Evolutionary conservation across 2,329 filamentous ascomycete genomes (phyloP), one percentile per base, ranked within the genome.

Genomic region (Neophaeococcomyces aloes): DNA sequence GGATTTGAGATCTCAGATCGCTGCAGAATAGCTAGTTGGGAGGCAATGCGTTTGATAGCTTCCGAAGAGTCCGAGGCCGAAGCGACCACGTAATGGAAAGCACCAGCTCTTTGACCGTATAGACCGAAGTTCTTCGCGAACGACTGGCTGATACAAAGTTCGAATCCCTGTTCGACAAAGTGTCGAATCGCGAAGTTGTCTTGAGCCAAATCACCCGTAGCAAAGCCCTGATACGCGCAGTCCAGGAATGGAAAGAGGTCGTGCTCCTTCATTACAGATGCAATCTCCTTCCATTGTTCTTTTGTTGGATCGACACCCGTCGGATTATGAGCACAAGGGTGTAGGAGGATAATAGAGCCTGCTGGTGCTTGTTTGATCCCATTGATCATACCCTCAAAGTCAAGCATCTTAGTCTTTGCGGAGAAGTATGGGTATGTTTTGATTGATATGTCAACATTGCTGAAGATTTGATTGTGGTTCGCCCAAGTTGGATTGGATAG

Each of bases 381-480:
- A 38, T 69, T 63, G 62, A 86, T 78, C 83, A 96, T 88, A 67
- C 87, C 89, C 48, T 83, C 79, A 59, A 94, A 88, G 67, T 96
- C 87, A 41, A 98, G 80, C 38, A 86, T 88, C 63, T 86, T 88
- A 53, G 88, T 94, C 61, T 83, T 63, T 62, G 86, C 79, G 64
- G 80, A 81, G 70, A 94, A 98, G 74, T 98, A 98, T 38, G 89
- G 91, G 70, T 98, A 98, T 53, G 78, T 78, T 55, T 81, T 81
- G 57, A 86, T 77, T 27, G 78, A 69, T 23, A 96, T 72, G 56
- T 76, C 74, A 60, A 95, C 87, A 61, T 96, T 96, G 66, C 73
- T 77, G 71, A 98, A 94, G 73, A 98, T 95, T 67, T 96, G 91
- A 70, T 93, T 81, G 78, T 98, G 91, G 71, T 98, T 98, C 55